A percentile compares a stretch with the other conserved stretches of the same genome.
Conservation (phyloP, 306 rosid genomes). For the Prunus fruticosa region DNA sequence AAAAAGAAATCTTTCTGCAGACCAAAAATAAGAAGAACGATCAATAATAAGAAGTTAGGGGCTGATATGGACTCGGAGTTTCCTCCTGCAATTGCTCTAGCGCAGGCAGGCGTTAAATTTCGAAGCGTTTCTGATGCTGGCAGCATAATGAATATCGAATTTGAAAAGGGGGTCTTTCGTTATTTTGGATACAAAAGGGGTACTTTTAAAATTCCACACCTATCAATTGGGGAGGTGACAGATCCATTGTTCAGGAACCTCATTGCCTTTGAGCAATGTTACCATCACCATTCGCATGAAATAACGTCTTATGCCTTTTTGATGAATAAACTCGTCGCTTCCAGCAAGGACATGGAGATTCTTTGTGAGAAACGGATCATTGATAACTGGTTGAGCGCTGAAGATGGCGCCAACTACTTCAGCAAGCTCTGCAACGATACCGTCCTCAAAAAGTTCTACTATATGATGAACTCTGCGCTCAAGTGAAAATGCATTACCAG, state of each 20-base stretch:
- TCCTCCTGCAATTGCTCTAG: not conserved
- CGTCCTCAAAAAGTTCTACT: not conserved
- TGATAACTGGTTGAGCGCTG: slow-evolving; percentile 4
- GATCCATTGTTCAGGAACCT: not conserved
- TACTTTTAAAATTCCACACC: not conserved
- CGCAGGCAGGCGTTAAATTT: not conserved
- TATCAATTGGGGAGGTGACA: slow-evolving; percentile 7
- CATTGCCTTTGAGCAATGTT: slow-evolving; percentile 16
- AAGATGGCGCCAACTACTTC: slow-evolving; percentile 6
- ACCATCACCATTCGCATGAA: not conserved
- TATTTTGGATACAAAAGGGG: too few relatives aligned
- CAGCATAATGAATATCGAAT: slow-evolving; percentile 6
- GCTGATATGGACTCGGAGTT: too few relatives aligned
- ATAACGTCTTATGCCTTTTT: slow-evolving; percentile 23
- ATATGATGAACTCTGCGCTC: not conserved
- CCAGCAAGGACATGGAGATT: not conserved
- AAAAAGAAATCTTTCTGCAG: too few relatives aligned
- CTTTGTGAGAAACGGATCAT: slow-evolving; percentile 1
- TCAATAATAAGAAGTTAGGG: too few relatives aligned
- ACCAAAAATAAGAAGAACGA: too few relatives aligned
- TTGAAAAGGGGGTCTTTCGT: not conserved
- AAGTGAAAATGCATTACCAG: not conserved
- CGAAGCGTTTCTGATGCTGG: not conserved
- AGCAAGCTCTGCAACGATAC: slow-evolving; percentile 15
- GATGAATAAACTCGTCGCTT: slow-evolving; percentile 17